phyloP scores from a whole-genome alignment of 208 protist genomes.

The Wallacemonas sp. region DNA sequence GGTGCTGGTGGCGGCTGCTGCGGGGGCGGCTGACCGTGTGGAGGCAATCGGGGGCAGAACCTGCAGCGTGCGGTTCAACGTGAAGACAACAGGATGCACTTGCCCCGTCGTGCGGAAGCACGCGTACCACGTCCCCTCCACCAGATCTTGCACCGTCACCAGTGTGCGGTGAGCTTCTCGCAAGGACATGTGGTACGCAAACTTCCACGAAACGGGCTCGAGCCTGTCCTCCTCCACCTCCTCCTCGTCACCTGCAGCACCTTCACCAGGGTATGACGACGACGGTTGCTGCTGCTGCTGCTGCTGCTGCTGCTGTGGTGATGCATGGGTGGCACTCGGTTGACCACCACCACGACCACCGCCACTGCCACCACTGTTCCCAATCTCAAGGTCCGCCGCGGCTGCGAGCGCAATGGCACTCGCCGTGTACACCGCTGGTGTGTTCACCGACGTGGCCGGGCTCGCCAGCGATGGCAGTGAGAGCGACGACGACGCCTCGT shows the following conservation, averaged over 20 bases:
- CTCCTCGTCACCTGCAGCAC: constrained; percentile 20
- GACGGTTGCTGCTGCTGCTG: constrained; percentile 17
- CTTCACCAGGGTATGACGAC: neutral
- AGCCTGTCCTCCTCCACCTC: constrained; percentile 34
- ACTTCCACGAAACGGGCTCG: constrained; percentile 85
- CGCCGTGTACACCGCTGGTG: constrained; percentile 9
- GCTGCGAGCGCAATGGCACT: neutral
- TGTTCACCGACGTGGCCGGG: neutral
- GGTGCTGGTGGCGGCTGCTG: neutral
- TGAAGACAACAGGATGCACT: constrained; percentile 55
- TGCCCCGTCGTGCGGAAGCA: constrained; percentile 60
- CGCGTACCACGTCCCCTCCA: constrained; percentile 59
- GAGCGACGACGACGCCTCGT: neutral
- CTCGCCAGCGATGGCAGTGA: neutral
- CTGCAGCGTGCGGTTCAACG: constrained; percentile 30
- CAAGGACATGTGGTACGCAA: constrained; percentile 84
- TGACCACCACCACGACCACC: neutral
- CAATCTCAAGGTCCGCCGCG: neutral
- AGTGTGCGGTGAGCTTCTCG: constrained; percentile 46
- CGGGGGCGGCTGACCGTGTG: neutral
- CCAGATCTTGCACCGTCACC: constrained; percentile 60
- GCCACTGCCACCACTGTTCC: neutral
- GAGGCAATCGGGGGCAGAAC: constrained; percentile 37
- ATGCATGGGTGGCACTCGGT: neutral
- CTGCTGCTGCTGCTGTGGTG: neutral